Conservation (phyloP, 495 filamentous ascomycete genomes). For the Tetracladium setigerum region DNA sequence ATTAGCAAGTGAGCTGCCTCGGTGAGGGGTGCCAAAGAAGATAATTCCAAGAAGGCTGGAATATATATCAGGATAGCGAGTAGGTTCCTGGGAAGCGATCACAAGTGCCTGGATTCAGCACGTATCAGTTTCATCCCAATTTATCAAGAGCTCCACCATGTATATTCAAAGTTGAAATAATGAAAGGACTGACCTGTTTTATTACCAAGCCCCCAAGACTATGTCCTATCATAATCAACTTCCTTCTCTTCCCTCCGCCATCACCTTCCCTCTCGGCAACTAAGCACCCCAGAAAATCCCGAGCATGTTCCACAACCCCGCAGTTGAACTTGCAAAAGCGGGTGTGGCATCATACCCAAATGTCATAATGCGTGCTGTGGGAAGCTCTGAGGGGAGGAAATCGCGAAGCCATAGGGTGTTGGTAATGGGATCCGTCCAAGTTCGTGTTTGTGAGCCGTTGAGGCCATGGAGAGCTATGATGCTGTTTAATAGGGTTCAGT, state of each 20-base stretch:
- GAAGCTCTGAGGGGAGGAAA: conserved; percentile 18
- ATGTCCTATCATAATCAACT: conserved; percentile 32
- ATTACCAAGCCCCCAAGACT: conserved; percentile 29
- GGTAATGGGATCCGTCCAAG: conserved; percentile 21
- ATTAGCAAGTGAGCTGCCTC: conserved; percentile 12
- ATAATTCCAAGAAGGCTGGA: conserved; percentile 27
- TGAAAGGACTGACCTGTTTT: conserved; percentile 20
- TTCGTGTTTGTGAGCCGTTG: conserved; percentile 14
- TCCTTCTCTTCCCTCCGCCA: conserved; percentile 10
- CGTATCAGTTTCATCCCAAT: not conserved
- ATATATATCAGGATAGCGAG: conserved; percentile 21
- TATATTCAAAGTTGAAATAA: not conserved
- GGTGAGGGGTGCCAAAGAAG: conserved; percentile 34
- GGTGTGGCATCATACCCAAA: conserved; percentile 23
- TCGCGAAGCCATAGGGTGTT: conserved; percentile 21
- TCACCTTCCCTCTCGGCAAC: not conserved
- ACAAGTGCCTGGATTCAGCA: conserved; percentile 14
- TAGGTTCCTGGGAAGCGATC: conserved; percentile 4
- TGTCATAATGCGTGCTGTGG: conserved; percentile 16
- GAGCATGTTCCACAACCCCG: conserved; percentile 7
- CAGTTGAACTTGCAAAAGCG: conserved; percentile 11
- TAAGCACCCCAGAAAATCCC: conserved; percentile 5
- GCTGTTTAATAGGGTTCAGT: conserved; percentile 4
- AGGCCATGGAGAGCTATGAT: conserved; percentile 27
- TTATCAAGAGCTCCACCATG: no score